Conservation (phyloP, 2,329 filamentous ascomycete genomes). For the Cercospora nicotianae region DNA sequence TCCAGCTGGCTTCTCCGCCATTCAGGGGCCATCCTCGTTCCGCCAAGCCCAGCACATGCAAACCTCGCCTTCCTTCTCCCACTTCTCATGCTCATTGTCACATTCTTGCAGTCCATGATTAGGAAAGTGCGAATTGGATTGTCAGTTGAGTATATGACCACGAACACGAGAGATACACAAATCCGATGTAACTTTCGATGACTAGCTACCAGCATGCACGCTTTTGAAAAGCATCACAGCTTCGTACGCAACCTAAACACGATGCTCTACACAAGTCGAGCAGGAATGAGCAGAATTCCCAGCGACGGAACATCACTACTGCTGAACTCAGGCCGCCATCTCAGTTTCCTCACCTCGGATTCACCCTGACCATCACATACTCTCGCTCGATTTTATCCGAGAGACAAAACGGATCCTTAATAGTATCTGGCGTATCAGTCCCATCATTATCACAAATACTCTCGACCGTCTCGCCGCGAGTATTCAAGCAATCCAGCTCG, state of each 20-base stretch:
- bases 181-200: not conserved
- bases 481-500: not conserved
- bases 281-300: not conserved
- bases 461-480: not conserved
- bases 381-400: not conserved
- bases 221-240: not conserved
- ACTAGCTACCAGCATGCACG: not conserved
- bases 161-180: not conserved
- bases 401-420: not conserved
- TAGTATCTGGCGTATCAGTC: not conserved
- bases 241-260: not conserved
- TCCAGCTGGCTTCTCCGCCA: constrained; percentile 7
- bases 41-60: constrained; percentile 1
- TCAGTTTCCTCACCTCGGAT: not conserved
- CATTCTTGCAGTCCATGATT: not conserved
- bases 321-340: not conserved
- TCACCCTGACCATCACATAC: not conserved
- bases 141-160: not conserved
- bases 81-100: not conserved
- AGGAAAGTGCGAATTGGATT: not conserved
- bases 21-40: constrained; percentile 2
- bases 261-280: not conserved
- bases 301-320: not conserved
- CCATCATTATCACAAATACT: not conserved
- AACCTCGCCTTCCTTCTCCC: not conserved